Percentiles rank a stretch among this genome's conserved stretches.
Conservation (phyloP, 2,329 filamentous ascomycete species). For the Penicillium sp. region DNA sequence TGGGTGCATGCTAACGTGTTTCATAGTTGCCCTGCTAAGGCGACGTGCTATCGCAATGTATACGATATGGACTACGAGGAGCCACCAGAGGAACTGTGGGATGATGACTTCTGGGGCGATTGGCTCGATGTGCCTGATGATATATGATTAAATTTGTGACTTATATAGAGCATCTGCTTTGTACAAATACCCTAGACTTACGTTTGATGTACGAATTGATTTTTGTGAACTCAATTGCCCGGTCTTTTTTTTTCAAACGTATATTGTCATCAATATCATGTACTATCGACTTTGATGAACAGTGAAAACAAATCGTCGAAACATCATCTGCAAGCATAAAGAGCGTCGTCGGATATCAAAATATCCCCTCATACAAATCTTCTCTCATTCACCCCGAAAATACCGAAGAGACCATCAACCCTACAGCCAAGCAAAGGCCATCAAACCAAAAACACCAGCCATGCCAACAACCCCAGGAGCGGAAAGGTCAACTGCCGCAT, state of each 20-base stretch:
- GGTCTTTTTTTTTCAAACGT: neutral
- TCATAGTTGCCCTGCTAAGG: conserved; percentile 28
- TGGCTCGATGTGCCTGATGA: conserved; percentile 2
- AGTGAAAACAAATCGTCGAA: neutral
- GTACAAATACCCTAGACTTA: neutral
- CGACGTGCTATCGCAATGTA: conserved; percentile 29
- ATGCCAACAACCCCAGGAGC: conserved; percentile 19
- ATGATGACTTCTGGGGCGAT: conserved; percentile 1
- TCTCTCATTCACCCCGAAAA: neutral
- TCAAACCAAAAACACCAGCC: conserved; percentile 26
- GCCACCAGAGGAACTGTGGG: neutral
- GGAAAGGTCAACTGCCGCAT: conserved; percentile 15
- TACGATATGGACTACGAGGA: conserved; percentile 25
- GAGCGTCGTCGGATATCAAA: conserved; percentile 1
- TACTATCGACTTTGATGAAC: neutral
- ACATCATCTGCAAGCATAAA: conserved; percentile 1
- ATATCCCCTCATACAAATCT: neutral
- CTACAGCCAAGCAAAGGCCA: conserved; percentile 29
- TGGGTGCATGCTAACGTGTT: conserved; percentile 6
- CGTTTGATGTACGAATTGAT: neutral
- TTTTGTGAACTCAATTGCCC: neutral
- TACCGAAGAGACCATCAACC: neutral
- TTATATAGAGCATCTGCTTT: neutral
- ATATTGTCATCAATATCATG: neutral
- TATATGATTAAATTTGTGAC: conserved; percentile 1